Base-by-base conservation (phyloP, 2,329 filamentous ascomycete species). In the Zelopaecilomyces penicillatus region DNA sequence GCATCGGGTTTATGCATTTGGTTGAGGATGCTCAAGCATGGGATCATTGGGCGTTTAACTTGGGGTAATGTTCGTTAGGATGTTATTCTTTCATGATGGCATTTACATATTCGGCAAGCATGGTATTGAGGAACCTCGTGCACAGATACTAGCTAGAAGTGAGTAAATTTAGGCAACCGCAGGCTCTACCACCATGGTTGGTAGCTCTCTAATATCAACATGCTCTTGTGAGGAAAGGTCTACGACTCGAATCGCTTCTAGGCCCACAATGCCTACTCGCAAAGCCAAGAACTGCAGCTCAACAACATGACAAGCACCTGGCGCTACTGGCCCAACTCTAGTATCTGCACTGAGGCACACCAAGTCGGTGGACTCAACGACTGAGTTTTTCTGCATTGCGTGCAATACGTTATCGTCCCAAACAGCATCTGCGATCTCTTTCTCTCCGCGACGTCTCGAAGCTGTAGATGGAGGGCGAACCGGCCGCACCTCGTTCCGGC, bases 311-410 rank as follows among this genome's bases (percentile, higher is more conserved):
- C 85, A 90, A 6, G 84, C 80, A 2, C 78, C 79, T 0, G 86
- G 79, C 28, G 80, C 76, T 33, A 93, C 66, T 30, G 85, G 84
- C 0, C 86, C 86, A 30, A 90, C 76, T 30, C 84, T 73, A 27
- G 83, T 77, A 61, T 90, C 85, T 4, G 85, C 82, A 46, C 81
- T 88, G 41, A 90, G 67, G 55, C 83, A 88, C n/a, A 88, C 70
- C 30, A 90, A 65, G 52, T 88, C 83, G 3, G 80, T 75, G 7
- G 73, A 67, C 46, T 86, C 83, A 28, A 81, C 67, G 28, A 74
- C 67, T 12, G 80, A 78, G 57, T 74, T 80, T 58, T 77, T 78
- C 59, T 87, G 84, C 68, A 84, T 78, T 12, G 81, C 82, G 57
- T 87, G 81, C 32, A 88, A 70, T 30, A 85, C 70, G 45, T 80